Evolutionary conservation across 495 filamentous ascomycete species (phyloP).

Genomic region (Hypoxylon lienhwacheense): DNA sequence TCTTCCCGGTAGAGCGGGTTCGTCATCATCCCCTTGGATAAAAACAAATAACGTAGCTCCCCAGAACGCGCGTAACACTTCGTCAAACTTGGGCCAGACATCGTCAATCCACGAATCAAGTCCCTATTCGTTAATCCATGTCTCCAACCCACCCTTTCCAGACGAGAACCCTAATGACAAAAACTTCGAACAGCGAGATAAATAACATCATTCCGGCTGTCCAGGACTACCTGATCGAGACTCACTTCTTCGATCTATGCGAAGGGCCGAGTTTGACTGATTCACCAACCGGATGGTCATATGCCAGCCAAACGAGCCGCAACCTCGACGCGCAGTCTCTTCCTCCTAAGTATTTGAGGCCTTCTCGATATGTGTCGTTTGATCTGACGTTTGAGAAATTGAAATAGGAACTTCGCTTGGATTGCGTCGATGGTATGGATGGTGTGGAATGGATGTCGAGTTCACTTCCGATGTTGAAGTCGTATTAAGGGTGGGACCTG

Average conservation of each 20-base stretch:
- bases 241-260: background rate
- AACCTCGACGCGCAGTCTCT: conserved; percentile 9
- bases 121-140: conserved; percentile 4
- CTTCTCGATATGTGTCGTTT: conserved; percentile 29
- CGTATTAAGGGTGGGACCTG: conserved; percentile 3
- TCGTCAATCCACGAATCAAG: conserved; percentile 9
- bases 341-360: conserved; percentile 28
- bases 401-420: conserved; percentile 31
- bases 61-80: conserved; percentile 12
- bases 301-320: conserved; percentile 16
- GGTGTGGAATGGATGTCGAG: conserved; percentile 19
- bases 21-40: conserved; percentile 16
- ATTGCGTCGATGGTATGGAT: too few species aligned
- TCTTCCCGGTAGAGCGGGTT: conserved; percentile 15
- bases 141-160: conserved; percentile 8
- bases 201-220: conserved; percentile 5
- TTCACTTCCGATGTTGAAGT: conserved; percentile 9
- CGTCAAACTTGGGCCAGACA: conserved; percentile 9
- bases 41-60: conserved; percentile 4
- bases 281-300: conserved; percentile 27
- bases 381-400: conserved; percentile 24
- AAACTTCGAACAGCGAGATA: too few species aligned
- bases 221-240: background rate
- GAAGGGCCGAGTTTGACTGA: background rate
- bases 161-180: conserved; percentile 10